Percentiles rank a stretch among this genome's conserved stretches.
These are phyloP conservation scores for Akanthomyces uredinophilus DNA, from an alignment of 2,329 filamentous ascomycete genomes.

Conservation along the genomic window DNA sequence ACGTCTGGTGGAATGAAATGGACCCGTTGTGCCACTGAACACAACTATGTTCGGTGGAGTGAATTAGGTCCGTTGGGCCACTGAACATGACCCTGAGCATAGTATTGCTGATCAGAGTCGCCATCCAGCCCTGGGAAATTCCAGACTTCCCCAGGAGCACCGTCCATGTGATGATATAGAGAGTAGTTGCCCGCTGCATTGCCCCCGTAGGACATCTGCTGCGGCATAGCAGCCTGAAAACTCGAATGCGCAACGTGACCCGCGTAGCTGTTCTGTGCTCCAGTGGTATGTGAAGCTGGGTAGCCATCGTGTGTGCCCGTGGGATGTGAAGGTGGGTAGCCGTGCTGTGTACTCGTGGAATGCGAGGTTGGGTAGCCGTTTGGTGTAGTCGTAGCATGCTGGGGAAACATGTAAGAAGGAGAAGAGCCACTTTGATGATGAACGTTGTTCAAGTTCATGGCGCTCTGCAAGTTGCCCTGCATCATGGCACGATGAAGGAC, in stretches of 20 bases:
- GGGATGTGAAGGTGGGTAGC: not conserved
- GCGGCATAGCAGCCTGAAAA: not conserved
- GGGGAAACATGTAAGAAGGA: not conserved
- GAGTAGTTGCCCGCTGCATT: constrained; percentile 20
- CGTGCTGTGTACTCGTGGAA: not conserved
- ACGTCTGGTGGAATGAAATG: not conserved
- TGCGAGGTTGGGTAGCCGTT: not conserved
- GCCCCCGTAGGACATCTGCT: not conserved
- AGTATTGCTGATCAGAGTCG: constrained; percentile 9
- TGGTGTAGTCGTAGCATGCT: not conserved
- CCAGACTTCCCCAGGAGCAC: not conserved
- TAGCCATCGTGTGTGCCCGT: not conserved
- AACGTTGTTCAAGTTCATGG: constrained; percentile 8
- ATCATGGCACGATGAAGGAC: constrained; percentile 25
- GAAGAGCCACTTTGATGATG: constrained; percentile 2
- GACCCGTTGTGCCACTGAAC: not conserved
- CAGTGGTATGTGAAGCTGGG: not conserved
- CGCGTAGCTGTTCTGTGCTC: no score
- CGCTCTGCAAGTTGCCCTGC: constrained; percentile 20
- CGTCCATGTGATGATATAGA: not conserved
- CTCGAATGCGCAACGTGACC: not conserved
- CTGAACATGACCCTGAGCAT: not conserved
- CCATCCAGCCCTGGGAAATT: not conserved
- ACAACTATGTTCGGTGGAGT: not conserved
- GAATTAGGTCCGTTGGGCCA: not conserved